Base-by-base conservation (phyloP, 352 stramenopile species). In the Phytophthora aleatoria region DNA sequence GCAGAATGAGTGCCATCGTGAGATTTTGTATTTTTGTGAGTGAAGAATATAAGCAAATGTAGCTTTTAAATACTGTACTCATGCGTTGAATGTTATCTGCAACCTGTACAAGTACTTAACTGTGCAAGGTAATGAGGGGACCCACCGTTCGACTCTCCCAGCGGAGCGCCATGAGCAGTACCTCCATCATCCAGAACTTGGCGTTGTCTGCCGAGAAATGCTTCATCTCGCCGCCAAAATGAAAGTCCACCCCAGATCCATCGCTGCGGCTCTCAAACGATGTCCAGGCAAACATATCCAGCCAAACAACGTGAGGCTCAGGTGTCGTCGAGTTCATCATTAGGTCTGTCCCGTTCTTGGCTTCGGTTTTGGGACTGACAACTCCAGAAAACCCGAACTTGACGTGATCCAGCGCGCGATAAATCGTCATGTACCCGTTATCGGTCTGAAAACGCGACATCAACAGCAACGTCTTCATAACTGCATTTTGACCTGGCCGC, bases 381-480 rank as follows among this genome's bases (percentile, higher is more conserved):
- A 64, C 44, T 10, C 53, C 66, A 12, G 61, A 59, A 24, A 69
- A 48, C 11, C 69, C 60, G 20, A 71, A 52, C 12, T 67, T 59
- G 20, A 69, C 38, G 35, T 79, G 62, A 39, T 81, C 67, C 26
- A 85, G 50, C 3, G 67, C 64, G 8, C 71, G 71, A 61, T 78
- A 82, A 28, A 85, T 66, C 28, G 71, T 70, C 53, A 78, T 61
- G 41, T 61, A 72, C 15, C 74, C 73, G 20, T 71, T 42, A n/a
- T 67, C 51, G 35, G 72, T 71, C 39, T 73, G 38, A 26, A 85
- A 77, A 11, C 74, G 73, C 16, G 76, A 78, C 33, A 69, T 64
- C 13, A 85, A 54, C 15, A 82, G 9, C 30, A 82, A 62, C 2
- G 70, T 80, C 27, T 76, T 76, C 54, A 79, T 65, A 10, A 74